Conservation (phyloP, 2,329 filamentous ascomycete genomes). For the Aspergillus aculeatinus region DNA sequence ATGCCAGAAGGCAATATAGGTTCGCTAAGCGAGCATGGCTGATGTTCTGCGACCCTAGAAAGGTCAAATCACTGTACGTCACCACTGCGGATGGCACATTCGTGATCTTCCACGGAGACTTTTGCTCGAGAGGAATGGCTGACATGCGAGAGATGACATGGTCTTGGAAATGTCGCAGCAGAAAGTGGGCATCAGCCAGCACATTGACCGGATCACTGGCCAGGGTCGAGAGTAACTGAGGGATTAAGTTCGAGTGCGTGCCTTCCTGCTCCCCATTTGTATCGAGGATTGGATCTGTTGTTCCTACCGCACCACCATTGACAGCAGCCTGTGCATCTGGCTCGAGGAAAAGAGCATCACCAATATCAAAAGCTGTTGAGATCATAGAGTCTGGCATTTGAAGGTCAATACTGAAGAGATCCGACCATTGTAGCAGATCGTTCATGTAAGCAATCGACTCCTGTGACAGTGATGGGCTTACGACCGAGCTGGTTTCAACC, state of each 20-base stretch:
- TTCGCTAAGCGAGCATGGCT: constrained; percentile 35
- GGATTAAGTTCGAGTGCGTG: not conserved
- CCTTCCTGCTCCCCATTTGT: not conserved
- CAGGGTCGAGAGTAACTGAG: constrained; percentile 12
- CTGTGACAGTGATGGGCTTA: constrained; percentile 4
- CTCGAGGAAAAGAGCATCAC: not conserved
- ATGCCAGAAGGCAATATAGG: constrained; percentile 31
- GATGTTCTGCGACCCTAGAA: constrained; percentile 26
- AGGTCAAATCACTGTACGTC: constrained; percentile 32
- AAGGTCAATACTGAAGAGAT: constrained; percentile 32
- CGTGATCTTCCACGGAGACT: constrained; percentile 36
- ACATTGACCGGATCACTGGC: constrained; percentile 14
- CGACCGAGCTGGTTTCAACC: not conserved
- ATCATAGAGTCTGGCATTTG: constrained; percentile 20
- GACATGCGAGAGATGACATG: constrained; percentile 33
- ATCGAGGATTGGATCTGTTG: not conserved
- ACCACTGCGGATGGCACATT: constrained; percentile 33
- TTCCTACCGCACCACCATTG: not conserved
- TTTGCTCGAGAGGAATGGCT: constrained; percentile 30
- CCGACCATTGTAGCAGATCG: constrained; percentile 36
- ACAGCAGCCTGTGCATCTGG: not conserved
- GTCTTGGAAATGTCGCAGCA: constrained; percentile 35
- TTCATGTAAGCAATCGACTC: constrained; percentile 21
- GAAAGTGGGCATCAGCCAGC: constrained; percentile 23
- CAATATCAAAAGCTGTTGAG: constrained; percentile 15